Conservation (phyloP, 2,329 filamentous ascomycete genomes). For the Metarhizium robertsii region DNA sequence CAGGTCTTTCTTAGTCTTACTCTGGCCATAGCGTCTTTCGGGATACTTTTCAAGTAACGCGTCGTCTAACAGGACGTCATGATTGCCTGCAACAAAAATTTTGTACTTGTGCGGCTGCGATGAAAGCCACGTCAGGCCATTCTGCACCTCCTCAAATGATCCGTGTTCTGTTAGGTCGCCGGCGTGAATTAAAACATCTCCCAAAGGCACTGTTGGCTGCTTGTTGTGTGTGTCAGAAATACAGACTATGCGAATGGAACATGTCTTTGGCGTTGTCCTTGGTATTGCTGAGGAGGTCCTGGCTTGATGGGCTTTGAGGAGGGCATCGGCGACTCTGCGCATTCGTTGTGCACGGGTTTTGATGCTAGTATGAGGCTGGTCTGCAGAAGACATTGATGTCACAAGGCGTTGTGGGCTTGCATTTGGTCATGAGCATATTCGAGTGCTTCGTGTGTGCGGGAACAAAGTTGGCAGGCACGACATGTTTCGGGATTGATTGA, state of each 20-base stretch:
- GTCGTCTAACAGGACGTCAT: conserved; percentile 27
- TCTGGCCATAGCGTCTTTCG: conserved; percentile 11
- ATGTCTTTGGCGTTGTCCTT: background rate
- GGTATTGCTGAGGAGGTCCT: background rate
- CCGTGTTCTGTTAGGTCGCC: conserved; percentile 38
- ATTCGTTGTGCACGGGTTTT: background rate
- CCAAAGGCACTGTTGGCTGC: conserved; percentile 25
- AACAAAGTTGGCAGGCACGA: no score
- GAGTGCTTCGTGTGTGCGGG: no score
- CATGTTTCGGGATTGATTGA: no score
- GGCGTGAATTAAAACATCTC: conserved; percentile 37
- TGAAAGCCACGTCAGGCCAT: conserved; percentile 31
- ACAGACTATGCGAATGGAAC: conserved; percentile 24
- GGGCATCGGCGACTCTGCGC: background rate
- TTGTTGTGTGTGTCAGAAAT: conserved; percentile 36
- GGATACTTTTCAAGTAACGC: conserved; percentile 1
- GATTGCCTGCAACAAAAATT: conserved; percentile 37
- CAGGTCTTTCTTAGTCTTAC: conserved; percentile 7
- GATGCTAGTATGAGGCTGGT: background rate
- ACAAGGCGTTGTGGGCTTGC: background rate
- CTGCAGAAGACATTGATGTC: background rate
- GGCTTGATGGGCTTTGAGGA: background rate
- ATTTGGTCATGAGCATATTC: no score
- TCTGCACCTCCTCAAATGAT: conserved; percentile 29
- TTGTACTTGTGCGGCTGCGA: conserved; percentile 31